Evolutionary conservation across 192 early-diverging fungal genomes (phyloP).

Genomic region (Linnemannia hyalina): DNA sequence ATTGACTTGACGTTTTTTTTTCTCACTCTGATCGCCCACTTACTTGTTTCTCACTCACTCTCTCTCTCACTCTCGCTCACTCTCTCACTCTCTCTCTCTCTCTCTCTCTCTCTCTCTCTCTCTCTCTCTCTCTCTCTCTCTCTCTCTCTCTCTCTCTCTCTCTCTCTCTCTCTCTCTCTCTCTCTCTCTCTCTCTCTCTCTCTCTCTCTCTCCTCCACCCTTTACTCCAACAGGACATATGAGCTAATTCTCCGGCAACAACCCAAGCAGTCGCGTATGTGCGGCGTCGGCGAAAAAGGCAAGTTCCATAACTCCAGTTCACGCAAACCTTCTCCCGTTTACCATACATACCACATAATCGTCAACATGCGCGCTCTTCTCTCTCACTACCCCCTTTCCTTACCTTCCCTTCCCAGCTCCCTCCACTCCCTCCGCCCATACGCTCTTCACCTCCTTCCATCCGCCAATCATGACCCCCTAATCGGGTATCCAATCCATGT

Average conservation of each 20-base stretch:
- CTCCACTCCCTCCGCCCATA: neutral
- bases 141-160: neutral
- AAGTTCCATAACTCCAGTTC: conserved; percentile 35
- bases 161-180: neutral
- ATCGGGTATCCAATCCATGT: no score
- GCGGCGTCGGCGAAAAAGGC: conserved; percentile 95
- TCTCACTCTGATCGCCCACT: neutral
- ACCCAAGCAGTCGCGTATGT: conserved; percentile 92
- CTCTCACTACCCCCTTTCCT: neutral
- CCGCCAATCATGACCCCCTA: neutral
- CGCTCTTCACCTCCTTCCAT: neutral
- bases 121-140: neutral
- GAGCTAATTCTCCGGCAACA: conserved; percentile 83
- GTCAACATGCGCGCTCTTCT: neutral
- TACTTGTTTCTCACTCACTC: neutral
- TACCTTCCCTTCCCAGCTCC: neutral
- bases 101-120: neutral
- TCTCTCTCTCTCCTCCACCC: neutral
- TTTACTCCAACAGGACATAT: conserved; percentile 55
- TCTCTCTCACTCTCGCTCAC: neutral
- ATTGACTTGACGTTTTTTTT: neutral
- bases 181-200: neutral
- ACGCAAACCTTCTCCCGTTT: neutral
- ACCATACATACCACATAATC: neutral
- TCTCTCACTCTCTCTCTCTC: neutral